A percentile compares a stretch with the other conserved stretches of the same genome.
These are phyloP conservation scores for Phycomyces blakesleeanus DNA, from an alignment of 192 early-diverging fungal species.

Conservation along the genomic window DNA sequence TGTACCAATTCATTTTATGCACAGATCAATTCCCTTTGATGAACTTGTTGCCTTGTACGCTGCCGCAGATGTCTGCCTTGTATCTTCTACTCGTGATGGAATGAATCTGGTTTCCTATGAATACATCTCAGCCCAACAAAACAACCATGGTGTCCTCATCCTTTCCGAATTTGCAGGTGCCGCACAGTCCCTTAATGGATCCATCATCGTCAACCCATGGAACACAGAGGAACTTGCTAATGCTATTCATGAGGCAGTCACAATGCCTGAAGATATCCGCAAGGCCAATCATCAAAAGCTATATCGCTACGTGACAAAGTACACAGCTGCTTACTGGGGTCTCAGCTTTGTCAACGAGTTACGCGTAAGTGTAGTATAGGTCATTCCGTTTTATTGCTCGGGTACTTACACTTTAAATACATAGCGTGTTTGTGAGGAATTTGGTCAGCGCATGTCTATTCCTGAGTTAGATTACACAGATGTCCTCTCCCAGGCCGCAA, in stretches of 20 bases:
- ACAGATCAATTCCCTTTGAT: conserved; percentile 91
- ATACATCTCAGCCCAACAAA: conserved; percentile 90
- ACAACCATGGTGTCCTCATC: conserved; percentile 94
- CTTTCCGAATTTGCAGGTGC: conserved; percentile 98
- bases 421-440: conserved; percentile 61
- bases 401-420: conserved; percentile 33
- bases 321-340: conserved; percentile 98
- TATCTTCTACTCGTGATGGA: conserved; percentile 97
- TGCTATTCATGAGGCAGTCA: conserved; percentile 87
- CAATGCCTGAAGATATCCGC: conserved; percentile 81
- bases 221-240: conserved; percentile 93
- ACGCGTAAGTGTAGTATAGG: conserved; percentile 58
- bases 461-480: conserved; percentile 52
- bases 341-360: conserved; percentile 90
- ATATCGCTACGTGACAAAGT: conserved; percentile 91
- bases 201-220: conserved; percentile 99
- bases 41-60: conserved; percentile 97
- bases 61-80: conserved; percentile 91
- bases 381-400: too few relatives aligned
- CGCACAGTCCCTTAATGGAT: conserved; percentile 95
- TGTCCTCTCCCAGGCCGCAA: conserved; percentile 51
- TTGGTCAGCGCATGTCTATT: conserved; percentile 57
- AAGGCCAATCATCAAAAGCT: conserved; percentile 87
- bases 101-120: conserved; percentile 99
- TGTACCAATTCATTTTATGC: conserved; percentile 97